Evolutionary conservation across 371 early-diverging fungal genomes (phyloP).

Genomic region (Syncephalis plumigaleata): DNA sequence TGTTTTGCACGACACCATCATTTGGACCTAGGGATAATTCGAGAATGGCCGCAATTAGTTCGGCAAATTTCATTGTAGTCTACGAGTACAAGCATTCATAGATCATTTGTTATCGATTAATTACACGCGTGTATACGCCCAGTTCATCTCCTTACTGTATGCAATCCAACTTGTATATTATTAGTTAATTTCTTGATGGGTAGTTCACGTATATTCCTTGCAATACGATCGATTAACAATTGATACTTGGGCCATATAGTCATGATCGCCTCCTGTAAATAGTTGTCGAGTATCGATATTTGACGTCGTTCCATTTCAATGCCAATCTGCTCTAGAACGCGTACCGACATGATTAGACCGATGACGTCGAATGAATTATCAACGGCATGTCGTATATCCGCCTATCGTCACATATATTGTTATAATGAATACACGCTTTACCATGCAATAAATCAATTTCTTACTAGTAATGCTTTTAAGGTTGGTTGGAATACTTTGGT

Average conservation of each 20-base stretch:
- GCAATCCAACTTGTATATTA: not conserved
- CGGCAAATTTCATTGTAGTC: conserved; percentile 77
- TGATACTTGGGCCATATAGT: conserved; percentile 88
- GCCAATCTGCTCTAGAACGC: conserved; percentile 63
- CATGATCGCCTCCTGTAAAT: conserved; percentile 75
- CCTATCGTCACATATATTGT: conserved; percentile 13
- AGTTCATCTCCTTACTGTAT: no score
- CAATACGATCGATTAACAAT: conserved; percentile 41
- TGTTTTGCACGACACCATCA: conserved; percentile 12
- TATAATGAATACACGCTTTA: conserved; percentile 1
- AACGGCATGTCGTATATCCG: conserved; percentile 38
- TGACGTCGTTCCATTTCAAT: conserved; percentile 65
- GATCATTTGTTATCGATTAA: no score
- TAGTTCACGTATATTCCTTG: not conserved
- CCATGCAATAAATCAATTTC: no score
- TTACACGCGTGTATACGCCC: no score
- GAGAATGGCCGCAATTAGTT: conserved; percentile 65
- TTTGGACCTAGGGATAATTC: conserved; percentile 63
- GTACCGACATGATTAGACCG: conserved; percentile 69
- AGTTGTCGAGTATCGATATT: conserved; percentile 67
- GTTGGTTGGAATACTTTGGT: conserved; percentile 64
- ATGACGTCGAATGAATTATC: conserved; percentile 74
- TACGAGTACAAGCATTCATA: not conserved
- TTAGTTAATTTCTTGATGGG: not conserved
- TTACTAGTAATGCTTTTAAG: conserved; percentile 50